Percentiles rank a stretch among this genome's conserved stretches.
Evolutionary conservation across 1,139 yeast species (phyloP).

Genomic region (Nadsonia commutata): DNA sequence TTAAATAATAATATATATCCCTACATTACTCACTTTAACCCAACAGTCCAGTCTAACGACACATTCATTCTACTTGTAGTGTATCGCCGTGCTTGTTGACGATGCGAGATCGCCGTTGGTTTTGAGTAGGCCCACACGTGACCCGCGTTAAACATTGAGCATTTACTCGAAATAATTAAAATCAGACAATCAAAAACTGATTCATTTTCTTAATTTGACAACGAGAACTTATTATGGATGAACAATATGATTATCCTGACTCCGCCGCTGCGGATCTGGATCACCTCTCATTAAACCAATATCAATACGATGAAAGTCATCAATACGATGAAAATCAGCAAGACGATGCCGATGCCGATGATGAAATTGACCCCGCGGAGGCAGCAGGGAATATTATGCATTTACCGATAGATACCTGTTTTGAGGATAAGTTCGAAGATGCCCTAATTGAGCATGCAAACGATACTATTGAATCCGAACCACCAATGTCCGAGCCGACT

Average conservation of each 20-base stretch:
- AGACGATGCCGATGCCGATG: constrained; percentile 1
- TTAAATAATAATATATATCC: background rate
- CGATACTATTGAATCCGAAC: constrained; percentile 9
- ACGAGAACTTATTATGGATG: too few species aligned
- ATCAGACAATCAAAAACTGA: too few species aligned
- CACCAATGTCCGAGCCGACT: too few species aligned
- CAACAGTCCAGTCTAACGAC: constrained; percentile 11
- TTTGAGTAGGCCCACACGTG: too few species aligned
- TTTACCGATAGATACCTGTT: constrained; percentile 1
- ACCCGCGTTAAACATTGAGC: too few species aligned
- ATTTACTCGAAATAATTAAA: too few species aligned
- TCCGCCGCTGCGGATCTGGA: too few species aligned
- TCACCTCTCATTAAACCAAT: too few species aligned
- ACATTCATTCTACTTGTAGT: background rate
- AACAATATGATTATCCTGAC: too few species aligned
- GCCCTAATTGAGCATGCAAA: constrained; percentile 9
- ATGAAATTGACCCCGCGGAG: background rate
- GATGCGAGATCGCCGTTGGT: too few species aligned
- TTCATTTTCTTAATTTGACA: too few species aligned
- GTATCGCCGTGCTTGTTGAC: too few species aligned
- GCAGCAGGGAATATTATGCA: background rate
- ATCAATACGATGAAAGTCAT: background rate
- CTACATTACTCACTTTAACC: constrained; percentile 9
- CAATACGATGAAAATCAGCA: background rate
- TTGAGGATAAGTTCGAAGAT: constrained; percentile 5